Conservation (phyloP, 2,329 filamentous ascomycete genomes). For the Penicillium sp. region DNA sequence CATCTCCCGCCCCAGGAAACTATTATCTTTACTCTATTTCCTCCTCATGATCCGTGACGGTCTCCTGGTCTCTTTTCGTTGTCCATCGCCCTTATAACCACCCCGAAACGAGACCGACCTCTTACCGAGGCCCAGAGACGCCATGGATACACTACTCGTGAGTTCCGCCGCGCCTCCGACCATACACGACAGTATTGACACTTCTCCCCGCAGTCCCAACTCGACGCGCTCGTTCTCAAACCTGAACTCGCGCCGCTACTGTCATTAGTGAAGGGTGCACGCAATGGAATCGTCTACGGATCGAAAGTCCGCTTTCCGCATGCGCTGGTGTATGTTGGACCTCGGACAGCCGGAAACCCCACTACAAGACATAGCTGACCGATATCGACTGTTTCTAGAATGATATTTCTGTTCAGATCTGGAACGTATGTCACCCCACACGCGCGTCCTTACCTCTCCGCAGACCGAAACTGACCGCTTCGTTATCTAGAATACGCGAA, state of each 20-base stretch:
- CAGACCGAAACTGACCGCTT: constrained; percentile 14
- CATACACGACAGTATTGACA: constrained; percentile 3
- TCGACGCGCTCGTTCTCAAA: constrained; percentile 77
- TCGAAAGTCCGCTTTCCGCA: constrained; percentile 98
- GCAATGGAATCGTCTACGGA: constrained; percentile 96
- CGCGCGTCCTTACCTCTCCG: constrained; percentile 6
- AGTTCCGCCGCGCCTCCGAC: constrained; percentile 2
- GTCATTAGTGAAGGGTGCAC: constrained; percentile 83
- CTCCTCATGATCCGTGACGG: constrained; percentile 8
- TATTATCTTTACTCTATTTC: constrained; percentile 5
- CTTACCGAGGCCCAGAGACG: constrained; percentile 30
- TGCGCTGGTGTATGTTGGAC: constrained; percentile 69
- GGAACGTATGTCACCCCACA: constrained; percentile 64
- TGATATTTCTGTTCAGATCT: constrained; percentile 94
- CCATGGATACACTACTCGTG: constrained; percentile 39
- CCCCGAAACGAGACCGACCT: constrained; percentile 15
- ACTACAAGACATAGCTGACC: constrained; percentile 16
- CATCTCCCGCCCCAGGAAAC: neutral
- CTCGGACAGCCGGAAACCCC: neutral
- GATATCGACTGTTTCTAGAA: constrained; percentile 51
- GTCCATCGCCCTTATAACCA: constrained; percentile 14
- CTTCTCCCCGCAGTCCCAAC: constrained; percentile 52
- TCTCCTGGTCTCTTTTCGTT: constrained; percentile 8
- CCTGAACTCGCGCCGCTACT: constrained; percentile 82
- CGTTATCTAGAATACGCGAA: constrained; percentile 59